A percentile compares a stretch with the other conserved stretches of the same genome.
Evolutionary conservation across 2,329 filamentous ascomycete species (phyloP).

Genomic region (Hortaea sp.): DNA sequence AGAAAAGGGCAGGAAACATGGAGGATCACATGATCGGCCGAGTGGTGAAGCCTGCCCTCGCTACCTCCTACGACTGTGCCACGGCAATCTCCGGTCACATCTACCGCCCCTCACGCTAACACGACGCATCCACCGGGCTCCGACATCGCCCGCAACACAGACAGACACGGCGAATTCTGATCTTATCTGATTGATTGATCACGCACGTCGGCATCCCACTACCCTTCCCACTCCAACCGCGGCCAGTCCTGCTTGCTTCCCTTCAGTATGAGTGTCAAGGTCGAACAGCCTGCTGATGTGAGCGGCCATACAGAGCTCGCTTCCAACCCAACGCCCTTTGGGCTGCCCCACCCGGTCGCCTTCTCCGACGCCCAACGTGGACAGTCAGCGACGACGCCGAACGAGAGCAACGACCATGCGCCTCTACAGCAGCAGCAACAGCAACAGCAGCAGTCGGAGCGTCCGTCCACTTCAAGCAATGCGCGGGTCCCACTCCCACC

Average conservation of each 20-base stretch:
- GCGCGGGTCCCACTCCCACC: slow-evolving; percentile 1
- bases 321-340: not conserved
- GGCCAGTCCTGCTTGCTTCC: not conserved
- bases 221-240: not conserved
- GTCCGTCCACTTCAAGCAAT: not conserved
- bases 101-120: not conserved
- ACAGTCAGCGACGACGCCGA: not conserved
- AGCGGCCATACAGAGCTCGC: not conserved
- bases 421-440: too few relatives aligned
- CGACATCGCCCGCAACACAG: not conserved
- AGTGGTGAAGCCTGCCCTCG: too few relatives aligned
- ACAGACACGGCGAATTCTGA: not conserved
- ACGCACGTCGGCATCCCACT: not conserved
- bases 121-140: not conserved
- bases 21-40: too few relatives aligned
- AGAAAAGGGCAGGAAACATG: too few relatives aligned
- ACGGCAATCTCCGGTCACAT: not conserved
- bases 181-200: not conserved
- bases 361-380: not conserved
- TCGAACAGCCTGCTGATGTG: not conserved
- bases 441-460: not conserved
- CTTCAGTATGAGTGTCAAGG: not conserved
- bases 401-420: not conserved
- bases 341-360: not conserved
- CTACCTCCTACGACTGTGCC: too few relatives aligned